phyloP scores from a whole-genome alignment of 192 early-diverging fungal species.

The Coemansia sp. region DNA sequence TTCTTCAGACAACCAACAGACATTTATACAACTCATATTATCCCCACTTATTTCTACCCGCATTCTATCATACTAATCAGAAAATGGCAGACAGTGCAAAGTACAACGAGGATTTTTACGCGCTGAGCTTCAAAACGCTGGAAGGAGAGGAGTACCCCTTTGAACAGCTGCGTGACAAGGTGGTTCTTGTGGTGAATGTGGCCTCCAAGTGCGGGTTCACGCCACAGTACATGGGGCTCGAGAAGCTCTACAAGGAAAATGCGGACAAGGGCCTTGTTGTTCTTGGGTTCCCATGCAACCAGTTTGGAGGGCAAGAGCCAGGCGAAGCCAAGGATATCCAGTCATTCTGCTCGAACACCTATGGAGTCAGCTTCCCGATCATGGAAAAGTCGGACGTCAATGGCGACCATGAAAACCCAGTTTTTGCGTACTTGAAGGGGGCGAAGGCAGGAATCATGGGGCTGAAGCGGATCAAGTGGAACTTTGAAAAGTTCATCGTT shows the following conservation, averaged over 20 bases:
- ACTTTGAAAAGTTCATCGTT: conserved; percentile 84
- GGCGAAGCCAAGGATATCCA: conserved; percentile 51
- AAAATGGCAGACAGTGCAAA: not conserved
- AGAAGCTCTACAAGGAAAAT: conserved; percentile 69
- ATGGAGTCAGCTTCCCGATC: conserved; percentile 85
- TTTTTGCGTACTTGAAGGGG: conserved; percentile 67
- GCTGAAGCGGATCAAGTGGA: conserved; percentile 72
- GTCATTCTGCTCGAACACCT: conserved; percentile 64
- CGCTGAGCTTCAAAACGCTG: conserved; percentile 55
- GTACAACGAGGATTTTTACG: conserved; percentile 57
- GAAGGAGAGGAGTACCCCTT: conserved; percentile 58
- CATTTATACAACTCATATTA: not conserved
- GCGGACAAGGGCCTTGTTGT: conserved; percentile 73
- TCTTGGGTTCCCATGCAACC: conserved; percentile 91
- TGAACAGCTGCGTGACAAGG: conserved; percentile 66
- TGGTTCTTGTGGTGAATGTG: conserved; percentile 85
- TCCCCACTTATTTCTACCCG: not conserved
- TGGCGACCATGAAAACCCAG: conserved; percentile 62
- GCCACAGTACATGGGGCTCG: conserved; percentile 71
- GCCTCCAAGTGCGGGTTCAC: conserved; percentile 92
- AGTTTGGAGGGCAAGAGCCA: conserved; percentile 76
- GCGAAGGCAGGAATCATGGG: conserved; percentile 58
- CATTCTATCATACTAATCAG: not conserved
- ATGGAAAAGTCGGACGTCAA: conserved; percentile 87
- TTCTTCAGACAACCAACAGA: conserved; percentile 4